Conservation (phyloP, 2,329 filamentous ascomycete genomes). For the Gaeumannomyces tritici region DNA sequence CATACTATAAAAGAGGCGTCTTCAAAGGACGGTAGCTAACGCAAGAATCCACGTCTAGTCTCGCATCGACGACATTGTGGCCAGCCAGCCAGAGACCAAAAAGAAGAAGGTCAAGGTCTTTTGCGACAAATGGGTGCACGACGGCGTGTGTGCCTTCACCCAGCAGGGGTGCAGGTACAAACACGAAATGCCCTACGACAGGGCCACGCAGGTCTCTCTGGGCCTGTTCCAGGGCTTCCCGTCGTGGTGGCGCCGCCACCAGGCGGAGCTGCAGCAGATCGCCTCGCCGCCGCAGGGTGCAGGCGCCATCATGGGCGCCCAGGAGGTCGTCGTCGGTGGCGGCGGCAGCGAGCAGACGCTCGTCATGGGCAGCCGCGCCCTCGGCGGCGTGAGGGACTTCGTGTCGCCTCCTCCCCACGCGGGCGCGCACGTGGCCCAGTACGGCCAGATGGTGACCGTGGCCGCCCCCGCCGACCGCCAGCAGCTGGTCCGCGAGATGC, state of each 20-base stretch:
- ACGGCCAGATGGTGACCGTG: neutral
- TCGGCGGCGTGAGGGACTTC: neutral
- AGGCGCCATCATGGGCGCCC: neutral
- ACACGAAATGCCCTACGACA: constrained; percentile 76
- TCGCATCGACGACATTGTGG: constrained; percentile 28
- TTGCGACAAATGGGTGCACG: constrained; percentile 85
- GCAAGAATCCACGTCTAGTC: constrained; percentile 12
- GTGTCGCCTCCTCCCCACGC: neutral
- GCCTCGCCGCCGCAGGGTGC: neutral
- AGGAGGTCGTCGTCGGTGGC: no score
- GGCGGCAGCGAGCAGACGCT: neutral
- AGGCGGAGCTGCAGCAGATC: constrained; percentile 28
- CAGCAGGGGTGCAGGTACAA: constrained; percentile 84
- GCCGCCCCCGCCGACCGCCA: no score
- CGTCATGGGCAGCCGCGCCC: constrained; percentile 1
- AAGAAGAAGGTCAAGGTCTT: constrained; percentile 56
- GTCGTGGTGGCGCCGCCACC: constrained; percentile 47
- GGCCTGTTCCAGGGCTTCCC: constrained; percentile 62
- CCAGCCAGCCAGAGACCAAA: constrained; percentile 19
- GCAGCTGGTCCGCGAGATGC: neutral
- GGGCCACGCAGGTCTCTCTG: constrained; percentile 53
- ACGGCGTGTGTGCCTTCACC: constrained; percentile 74
- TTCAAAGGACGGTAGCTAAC: neutral
- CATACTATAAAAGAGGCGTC: no score
- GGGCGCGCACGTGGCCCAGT: neutral